Base-by-base conservation (phyloP, 2,329 filamentous ascomycete species). In the Annulohypoxylon truncatum region DNA sequence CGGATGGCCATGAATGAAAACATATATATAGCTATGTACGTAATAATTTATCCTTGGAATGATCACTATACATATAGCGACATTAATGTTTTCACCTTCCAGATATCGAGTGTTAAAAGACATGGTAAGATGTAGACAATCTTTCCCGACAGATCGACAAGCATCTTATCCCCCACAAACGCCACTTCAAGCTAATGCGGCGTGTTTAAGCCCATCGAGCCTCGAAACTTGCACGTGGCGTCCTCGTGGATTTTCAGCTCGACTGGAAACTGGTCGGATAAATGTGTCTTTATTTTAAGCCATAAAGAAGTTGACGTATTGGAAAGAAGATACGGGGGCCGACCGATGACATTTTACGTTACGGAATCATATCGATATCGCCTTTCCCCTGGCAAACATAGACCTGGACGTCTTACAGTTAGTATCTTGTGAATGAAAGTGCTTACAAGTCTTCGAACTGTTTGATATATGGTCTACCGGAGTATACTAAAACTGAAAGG, bases 171-270 rank as follows among this genome's bases (percentile, higher is more conserved):
- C 62, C 58, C 52, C 55, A 38, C 63, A 50, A 31, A 9, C 51
- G 55, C 59, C 47, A 69, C 56, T 18, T 20, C 20, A 24, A 58
- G 60, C 66, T 69, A 61, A 66, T 66, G 48, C 53, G 47, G 50
- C 48, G 48, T 63, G 50, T 40, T 12, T 22, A 66, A 51, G 57
- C 44, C 46, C 47, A 44, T 52, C 51, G 4, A 31, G 44, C 12
- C 26, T 20, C 18, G n/a, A 40, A 44, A 38, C 26, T 62, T 31
- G 51, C 12, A 55, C 48, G 64, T 64, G 60, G 63, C 48, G 64
- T 58, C 29, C 48, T 61, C 42, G 38, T 57, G 18, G 46, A 51
- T 7, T 24, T 58, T 66, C 51, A 56, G 53, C 54, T 60, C 42
- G 35, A 28, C 48, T 29, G 4, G 28, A 50, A 13, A 29, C 6